Evolutionary conservation across 768 basidiomycete genomes (phyloP), one percentile per base, ranked within the genome.

Genomic region (Guyanaporus albipodus): DNA sequence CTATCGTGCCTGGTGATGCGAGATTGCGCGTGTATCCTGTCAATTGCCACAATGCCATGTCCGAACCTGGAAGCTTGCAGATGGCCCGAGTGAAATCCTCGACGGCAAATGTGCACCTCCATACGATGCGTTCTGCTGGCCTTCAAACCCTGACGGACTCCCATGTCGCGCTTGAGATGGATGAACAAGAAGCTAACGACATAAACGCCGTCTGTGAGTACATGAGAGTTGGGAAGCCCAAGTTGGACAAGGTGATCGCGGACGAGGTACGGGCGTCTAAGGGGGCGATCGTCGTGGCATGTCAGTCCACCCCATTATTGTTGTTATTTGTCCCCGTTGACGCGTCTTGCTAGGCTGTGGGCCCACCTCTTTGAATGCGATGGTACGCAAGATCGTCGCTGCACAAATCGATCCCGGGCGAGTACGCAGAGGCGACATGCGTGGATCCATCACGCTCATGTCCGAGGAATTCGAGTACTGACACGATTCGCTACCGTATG

Each of bases 381-480:
- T 85, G 56, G 76, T 89, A 8, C 72, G 88, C 33, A 83, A 85
- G 62, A 67, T 77, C 33, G 74, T 88, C 8, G 73, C 83, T 1
- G 62, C 71, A 24, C 77, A 81, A 48, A 85, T 87, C 49, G 72
- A 78, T 58, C 78, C 82, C 18, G 55, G 53, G 24, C 72, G 75
- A 46, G 69, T 83, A 49, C 56, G 72, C 48, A 64, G 68, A 38
- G 84, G 81, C 4, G 80, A 84, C 61, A 70, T 72, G 63, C 73
- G 77, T 29, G 80, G 84, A 15, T 73, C 70, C 18, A 77, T 87
- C 45, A 64, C 74, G 23, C 73, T 87, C 42, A 72, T 84, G 24
- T 79, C 80, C 2, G 85, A 87, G 57, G 82, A 87, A 52, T 85
- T 83, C 57, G 77, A 78, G 46, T 79, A 76, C 54, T 86, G 62